Conservation (phyloP, 2,329 filamentous ascomycete genomes). For the Tolypocladium album region DNA sequence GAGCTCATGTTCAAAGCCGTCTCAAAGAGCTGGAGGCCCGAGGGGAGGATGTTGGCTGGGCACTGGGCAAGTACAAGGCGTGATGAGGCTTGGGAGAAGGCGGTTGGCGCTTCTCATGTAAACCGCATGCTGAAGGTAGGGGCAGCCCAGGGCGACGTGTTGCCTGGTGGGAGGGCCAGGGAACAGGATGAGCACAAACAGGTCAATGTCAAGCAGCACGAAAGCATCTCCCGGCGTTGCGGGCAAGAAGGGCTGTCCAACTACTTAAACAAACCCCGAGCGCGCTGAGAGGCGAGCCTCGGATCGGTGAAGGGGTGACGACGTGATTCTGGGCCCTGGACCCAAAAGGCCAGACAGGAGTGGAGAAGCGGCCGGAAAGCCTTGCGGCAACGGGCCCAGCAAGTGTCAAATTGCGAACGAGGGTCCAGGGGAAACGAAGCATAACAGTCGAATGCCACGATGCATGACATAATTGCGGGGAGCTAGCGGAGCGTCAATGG, state of each 20-base stretch:
- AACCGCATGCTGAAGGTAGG: slow-evolving; percentile 6
- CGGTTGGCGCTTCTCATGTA: slow-evolving; percentile 4
- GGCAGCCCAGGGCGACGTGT: not conserved
- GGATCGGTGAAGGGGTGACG: not conserved
- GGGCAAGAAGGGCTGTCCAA: slow-evolving; percentile 12
- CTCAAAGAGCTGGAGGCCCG: not conserved
- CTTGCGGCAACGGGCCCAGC: not conserved
- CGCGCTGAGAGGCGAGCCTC: not conserved
- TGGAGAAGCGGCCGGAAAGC: not conserved
- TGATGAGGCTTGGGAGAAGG: not conserved
- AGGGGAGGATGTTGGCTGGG: not conserved
- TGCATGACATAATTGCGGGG: slow-evolving; percentile 38
- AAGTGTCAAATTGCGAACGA: not conserved
- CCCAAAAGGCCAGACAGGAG: not conserved
- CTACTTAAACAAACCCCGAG: slow-evolving; percentile 11
- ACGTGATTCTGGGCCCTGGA: not conserved
- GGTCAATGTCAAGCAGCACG: slow-evolving; percentile 1
- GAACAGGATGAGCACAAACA: slow-evolving; percentile 1
- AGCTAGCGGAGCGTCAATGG: slow-evolving; percentile 5
- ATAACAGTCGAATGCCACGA: slow-evolving; percentile 16
- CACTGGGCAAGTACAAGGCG: not conserved
- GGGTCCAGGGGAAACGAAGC: not conserved
- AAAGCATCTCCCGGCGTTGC: slow-evolving; percentile 10
- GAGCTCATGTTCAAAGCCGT: slow-evolving; percentile 22
- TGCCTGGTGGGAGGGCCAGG: slow-evolving; percentile 6